Conservation (phyloP, 176 grass and related monocot species). For the Guadua angustifolia region DNA sequence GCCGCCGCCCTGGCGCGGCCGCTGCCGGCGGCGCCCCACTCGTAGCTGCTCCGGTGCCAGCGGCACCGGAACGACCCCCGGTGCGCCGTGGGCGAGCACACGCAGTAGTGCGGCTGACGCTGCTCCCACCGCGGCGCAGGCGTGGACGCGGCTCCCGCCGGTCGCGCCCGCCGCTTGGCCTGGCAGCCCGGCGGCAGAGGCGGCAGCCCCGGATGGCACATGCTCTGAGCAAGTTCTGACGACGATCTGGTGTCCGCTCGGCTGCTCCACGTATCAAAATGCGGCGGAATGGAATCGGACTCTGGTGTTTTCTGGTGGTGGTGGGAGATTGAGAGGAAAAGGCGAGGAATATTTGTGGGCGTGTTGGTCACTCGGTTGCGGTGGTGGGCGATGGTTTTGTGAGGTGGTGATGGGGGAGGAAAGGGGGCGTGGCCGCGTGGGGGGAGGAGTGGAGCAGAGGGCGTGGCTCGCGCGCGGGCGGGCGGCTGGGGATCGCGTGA, state of each 20-base stretch:
- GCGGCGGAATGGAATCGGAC: constrained; percentile 29
- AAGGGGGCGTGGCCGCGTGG: constrained; percentile 3
- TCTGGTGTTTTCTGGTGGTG: constrained; percentile 12
- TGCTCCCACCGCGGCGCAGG: neutral
- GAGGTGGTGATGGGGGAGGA: neutral
- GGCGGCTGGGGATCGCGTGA: constrained; percentile 35
- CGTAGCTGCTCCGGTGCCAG: constrained; percentile 55
- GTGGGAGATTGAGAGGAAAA: neutral
- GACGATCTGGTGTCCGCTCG: neutral
- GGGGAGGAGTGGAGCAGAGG: neutral
- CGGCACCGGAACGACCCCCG: constrained; percentile 75
- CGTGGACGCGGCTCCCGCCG: neutral
- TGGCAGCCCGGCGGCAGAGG: constrained; percentile 55
- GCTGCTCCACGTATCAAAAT: neutral
- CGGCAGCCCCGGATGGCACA: constrained; percentile 61
- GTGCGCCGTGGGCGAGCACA: constrained; percentile 65
- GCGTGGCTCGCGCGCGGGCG: neutral
- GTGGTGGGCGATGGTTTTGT: constrained; percentile 35
- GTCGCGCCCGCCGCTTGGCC: constrained; percentile 30
- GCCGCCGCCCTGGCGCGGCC: constrained; percentile 14
- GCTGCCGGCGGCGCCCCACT: constrained; percentile 38
- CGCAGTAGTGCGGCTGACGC: constrained; percentile 33
- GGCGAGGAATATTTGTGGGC: constrained; percentile 56
- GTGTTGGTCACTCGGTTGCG: neutral
- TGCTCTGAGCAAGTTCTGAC: neutral